phyloP scores from a whole-genome alignment of 2,329 filamentous ascomycete genomes.

The Endoconidiophora polonica region DNA sequence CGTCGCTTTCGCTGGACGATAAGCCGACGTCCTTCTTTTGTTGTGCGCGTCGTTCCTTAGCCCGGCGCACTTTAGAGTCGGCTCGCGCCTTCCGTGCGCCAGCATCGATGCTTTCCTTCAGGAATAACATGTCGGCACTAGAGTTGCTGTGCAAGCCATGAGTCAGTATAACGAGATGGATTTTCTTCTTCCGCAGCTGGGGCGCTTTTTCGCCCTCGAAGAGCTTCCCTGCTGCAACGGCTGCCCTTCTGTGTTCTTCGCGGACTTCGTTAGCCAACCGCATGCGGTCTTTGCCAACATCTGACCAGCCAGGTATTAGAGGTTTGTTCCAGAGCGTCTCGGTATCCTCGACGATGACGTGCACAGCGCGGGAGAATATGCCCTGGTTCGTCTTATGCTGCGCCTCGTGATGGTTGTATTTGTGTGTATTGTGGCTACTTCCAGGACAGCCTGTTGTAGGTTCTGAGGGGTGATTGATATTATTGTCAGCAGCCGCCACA shows the following conservation, averaged over 20 bases:
- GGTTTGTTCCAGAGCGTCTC: conserved; percentile 87
- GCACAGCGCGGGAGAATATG: conserved; percentile 69
- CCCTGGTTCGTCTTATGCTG: conserved; percentile 33
- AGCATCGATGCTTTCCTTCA: conserved; percentile 93
- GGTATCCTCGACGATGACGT: conserved; percentile 71
- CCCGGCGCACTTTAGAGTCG: conserved; percentile 46
- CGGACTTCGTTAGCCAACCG: conserved; percentile 12
- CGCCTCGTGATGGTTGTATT: conserved; percentile 27
- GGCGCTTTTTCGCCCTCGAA: conserved; percentile 11
- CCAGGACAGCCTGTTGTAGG: conserved; percentile 1
- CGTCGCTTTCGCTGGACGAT: not conserved
- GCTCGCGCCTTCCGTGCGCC: conserved; percentile 57
- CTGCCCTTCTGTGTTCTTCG: conserved; percentile 3
- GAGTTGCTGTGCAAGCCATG: conserved; percentile 94
- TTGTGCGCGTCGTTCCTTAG: conserved; percentile 27
- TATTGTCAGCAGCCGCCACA: conserved; percentile 24
- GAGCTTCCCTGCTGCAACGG: conserved; percentile 2
- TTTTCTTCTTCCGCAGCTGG: conserved; percentile 47
- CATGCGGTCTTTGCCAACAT: conserved; percentile 20
- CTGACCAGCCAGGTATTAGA: conserved; percentile 50
- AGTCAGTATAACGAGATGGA: conserved; percentile 83
- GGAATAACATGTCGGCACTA: conserved; percentile 85
- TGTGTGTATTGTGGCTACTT: conserved; percentile 19
- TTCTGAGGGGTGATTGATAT: not conserved
- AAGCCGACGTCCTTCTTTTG: not conserved